Evolutionary conservation across 768 basidiomycete genomes (phyloP).

Genomic region (Exsudoporus frostii): DNA sequence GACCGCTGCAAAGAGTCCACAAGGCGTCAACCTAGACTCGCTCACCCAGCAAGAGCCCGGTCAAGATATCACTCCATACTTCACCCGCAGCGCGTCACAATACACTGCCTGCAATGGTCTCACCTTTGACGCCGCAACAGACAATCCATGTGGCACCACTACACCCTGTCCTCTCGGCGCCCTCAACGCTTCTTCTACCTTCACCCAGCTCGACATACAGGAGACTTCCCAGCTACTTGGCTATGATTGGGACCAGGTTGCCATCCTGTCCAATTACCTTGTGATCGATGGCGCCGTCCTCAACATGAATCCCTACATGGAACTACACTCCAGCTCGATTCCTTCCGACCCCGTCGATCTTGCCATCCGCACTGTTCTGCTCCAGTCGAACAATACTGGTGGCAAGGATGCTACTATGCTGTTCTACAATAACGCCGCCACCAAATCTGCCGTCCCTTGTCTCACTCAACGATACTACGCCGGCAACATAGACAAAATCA

Average conservation of each 20-base stretch:
- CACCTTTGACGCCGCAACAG: slow-evolving; percentile 65
- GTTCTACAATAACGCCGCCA: slow-evolving; percentile 68
- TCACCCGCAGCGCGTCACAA: slow-evolving; percentile 64
- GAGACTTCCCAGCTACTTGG: slow-evolving; percentile 73
- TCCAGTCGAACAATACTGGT: slow-evolving; percentile 41
- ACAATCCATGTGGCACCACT: slow-evolving; percentile 61
- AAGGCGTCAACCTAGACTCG: slow-evolving; percentile 54
- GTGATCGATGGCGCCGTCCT: slow-evolving; percentile 93
- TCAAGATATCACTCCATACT: slow-evolving; percentile 87
- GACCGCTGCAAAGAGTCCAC: slow-evolving; percentile 44
- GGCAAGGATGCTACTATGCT: slow-evolving; percentile 91
- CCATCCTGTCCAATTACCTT: slow-evolving; percentile 66
- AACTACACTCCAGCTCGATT: slow-evolving; percentile 64
- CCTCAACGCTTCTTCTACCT: slow-evolving; percentile 54
- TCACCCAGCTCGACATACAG: slow-evolving; percentile 55
- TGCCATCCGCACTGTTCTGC: slow-evolving; percentile 74
- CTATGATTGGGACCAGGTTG: slow-evolving; percentile 89
- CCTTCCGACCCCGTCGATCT: slow-evolving; percentile 75
- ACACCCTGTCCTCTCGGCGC: slow-evolving; percentile 67
- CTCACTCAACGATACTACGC: slow-evolving; percentile 83
- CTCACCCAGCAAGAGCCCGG: slow-evolving; percentile 60
- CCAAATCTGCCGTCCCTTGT: slow-evolving; percentile 72
- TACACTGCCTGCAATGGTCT: slow-evolving; percentile 65
- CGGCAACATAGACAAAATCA: slow-evolving; percentile 94
- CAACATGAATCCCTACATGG: slow-evolving; percentile 86